Conservation (phyloP, 2,329 filamentous ascomycete species). For the Metarhizium humberi region DNA sequence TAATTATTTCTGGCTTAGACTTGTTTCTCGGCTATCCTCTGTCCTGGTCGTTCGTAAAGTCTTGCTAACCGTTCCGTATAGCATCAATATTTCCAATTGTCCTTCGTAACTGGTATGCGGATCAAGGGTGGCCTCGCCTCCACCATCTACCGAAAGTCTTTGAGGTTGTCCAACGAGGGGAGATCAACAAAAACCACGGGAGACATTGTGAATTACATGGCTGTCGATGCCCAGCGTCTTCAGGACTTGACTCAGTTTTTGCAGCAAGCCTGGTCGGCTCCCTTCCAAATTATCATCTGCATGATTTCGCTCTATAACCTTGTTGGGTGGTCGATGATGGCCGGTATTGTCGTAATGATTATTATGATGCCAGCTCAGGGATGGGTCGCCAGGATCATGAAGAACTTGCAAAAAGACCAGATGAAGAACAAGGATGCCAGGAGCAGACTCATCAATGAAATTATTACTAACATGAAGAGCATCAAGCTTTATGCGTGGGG, state of each 20-base stretch:
- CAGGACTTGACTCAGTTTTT: conserved; percentile 93
- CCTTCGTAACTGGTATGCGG: conserved; percentile 93
- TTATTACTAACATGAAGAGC: conserved; percentile 99
- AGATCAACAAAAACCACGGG: conserved; percentile 82
- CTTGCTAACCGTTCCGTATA: conserved; percentile 16
- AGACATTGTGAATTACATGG: conserved; percentile 99
- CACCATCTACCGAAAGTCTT: conserved; percentile 85
- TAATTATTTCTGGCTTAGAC: neutral
- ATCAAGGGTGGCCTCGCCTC: conserved; percentile 87
- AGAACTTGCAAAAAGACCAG: conserved; percentile 85
- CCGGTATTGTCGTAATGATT: conserved; percentile 90
- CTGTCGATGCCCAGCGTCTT: conserved; percentile 90
- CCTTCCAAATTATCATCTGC: conserved; percentile 91
- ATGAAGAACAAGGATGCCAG: conserved; percentile 99
- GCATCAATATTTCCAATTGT: conserved; percentile 94
- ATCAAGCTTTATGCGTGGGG: conserved; percentile 99
- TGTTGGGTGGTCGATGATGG: conserved; percentile 92
- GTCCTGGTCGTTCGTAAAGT: neutral
- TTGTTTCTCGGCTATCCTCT: neutral
- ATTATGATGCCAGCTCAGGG: conserved; percentile 96
- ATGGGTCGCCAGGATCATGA: conserved; percentile 85
- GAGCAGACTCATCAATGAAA: conserved; percentile 91
- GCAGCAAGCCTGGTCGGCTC: conserved; percentile 92
- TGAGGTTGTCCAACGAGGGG: conserved; percentile 88
- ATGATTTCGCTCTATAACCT: conserved; percentile 94